Evolutionary conservation across 495 filamentous ascomycete species (phyloP), one percentile per base, ranked within the genome.

Genomic region (Aspergillus heteromorphus): DNA sequence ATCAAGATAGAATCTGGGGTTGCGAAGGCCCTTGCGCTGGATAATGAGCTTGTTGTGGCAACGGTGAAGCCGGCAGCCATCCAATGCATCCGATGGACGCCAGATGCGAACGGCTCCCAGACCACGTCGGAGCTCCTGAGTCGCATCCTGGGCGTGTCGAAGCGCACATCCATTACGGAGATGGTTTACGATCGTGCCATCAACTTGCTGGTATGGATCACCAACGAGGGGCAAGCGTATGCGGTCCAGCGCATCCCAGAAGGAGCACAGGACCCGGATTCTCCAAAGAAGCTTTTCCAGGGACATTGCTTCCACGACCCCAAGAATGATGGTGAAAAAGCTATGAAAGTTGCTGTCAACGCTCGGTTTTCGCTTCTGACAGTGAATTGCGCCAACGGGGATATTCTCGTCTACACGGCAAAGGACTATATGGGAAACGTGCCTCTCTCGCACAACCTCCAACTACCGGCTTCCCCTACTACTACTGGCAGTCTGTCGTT

Each of bases 1-100:
- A 97, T 99, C 54, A 95, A 95, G 70, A 89, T 99, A 18, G 93
- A 99, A 68, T 95, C 95, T 8, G 95, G 95, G 1, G 96, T 99
- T 57, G 83, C 83, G 27, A 82, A 79, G 59, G 90, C 87, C n/a
- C 69, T 97, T 45, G 92, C 95, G 2, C 77, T 97, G 34, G 95
- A 97, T 59, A 87, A 93, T 29, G 95, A 97, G 69, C 78, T 99
- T 27, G 79, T 99, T 34, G 92, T 99, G 38, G 91, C 93, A 8
- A 99, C 95, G 4, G 79, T 87, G 57, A 96, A 92, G 65, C 95
- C 95, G 1, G 86, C 91, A 1, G 95, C 95, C 27, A 84, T 97
- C 11, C 95, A 99, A 65, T 97, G 91, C 66, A 97, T 99, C 55
- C 81, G 88, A 53, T 99, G 95, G 95, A 85, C 85, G 1, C 86